These are phyloP conservation scores for Phoma sp. DNA, from an alignment of 2,329 filamentous ascomycete species.

Conservation along the genomic window DNA sequence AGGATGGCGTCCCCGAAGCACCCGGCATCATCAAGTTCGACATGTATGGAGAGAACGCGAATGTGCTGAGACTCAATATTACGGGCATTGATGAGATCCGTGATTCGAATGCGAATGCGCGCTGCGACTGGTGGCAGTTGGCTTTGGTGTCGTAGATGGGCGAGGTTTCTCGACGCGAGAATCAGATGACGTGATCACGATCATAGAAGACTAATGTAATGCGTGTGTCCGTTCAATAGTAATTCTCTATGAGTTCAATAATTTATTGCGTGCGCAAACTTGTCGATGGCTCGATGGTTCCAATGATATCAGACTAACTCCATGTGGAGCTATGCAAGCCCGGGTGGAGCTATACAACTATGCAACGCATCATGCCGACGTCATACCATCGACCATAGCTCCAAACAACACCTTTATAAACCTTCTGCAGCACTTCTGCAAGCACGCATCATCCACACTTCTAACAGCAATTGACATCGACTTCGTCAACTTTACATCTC, in stretches of 20 bases:
- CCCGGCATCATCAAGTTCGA: conserved; percentile 53
- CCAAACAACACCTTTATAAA: conserved; percentile 6
- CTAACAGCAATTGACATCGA: conserved; percentile 12
- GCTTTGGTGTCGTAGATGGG: conserved; percentile 37
- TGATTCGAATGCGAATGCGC: conserved; percentile 56
- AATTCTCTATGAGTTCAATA: background rate
- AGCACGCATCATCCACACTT: conserved; percentile 1
- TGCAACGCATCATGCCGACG: background rate
- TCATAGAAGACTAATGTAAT: conserved; percentile 12
- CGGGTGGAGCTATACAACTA: too few relatives aligned
- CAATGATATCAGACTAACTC: background rate
- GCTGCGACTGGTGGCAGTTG: conserved; percentile 63
- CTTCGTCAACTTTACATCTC: conserved; percentile 4
- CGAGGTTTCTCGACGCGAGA: too few relatives aligned
- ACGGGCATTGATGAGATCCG: conserved; percentile 49
- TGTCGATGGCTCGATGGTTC: conserved; percentile 1
- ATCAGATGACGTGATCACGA: background rate
- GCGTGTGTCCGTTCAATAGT: background rate
- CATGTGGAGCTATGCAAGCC: background rate
- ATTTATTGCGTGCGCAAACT: conserved; percentile 4
- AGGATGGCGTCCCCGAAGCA: conserved; percentile 47
- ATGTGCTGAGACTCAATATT: conserved; percentile 54
- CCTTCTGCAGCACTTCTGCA: conserved; percentile 7
- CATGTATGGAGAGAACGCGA: conserved; percentile 54
- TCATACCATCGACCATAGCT: background rate